A percentile compares a stretch with the other conserved stretches of the same genome.
These are phyloP conservation scores for Taphrina confusa DNA, from an alignment of 1,139 yeast species.

Conservation along the genomic window DNA sequence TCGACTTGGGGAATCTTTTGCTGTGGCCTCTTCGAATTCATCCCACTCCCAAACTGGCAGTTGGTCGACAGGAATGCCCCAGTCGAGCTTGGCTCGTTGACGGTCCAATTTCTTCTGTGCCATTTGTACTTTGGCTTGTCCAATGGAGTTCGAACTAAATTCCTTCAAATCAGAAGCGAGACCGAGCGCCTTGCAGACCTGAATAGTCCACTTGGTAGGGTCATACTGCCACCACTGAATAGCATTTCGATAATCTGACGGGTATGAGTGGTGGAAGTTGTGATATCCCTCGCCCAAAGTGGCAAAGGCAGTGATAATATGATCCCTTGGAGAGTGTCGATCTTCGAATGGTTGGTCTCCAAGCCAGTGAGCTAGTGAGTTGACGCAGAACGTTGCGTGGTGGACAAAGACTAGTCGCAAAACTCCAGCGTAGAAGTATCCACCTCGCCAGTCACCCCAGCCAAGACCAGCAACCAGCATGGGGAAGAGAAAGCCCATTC, in stretches of 20 bases:
- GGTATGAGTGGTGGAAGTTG: constrained; percentile 99
- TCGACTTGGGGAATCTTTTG: constrained; percentile 45
- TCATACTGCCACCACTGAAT: constrained; percentile 98
- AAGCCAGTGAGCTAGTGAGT: constrained; percentile 97
- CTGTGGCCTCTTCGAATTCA: constrained; percentile 71
- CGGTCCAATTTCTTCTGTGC: constrained; percentile 91
- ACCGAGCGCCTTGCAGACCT: constrained; percentile 70
- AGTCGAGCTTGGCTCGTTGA: constrained; percentile 72
- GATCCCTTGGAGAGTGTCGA: constrained; percentile 96
- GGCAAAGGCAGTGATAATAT: constrained; percentile 86
- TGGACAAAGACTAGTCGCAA: constrained; percentile 81
- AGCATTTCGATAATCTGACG: constrained; percentile 97
- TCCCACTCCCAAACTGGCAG: constrained; percentile 91
- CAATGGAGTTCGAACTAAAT: constrained; percentile 92
- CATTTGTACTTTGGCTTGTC: constrained; percentile 94
- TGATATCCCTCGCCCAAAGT: constrained; percentile 99
- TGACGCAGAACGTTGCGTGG: constrained; percentile 98
- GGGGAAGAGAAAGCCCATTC: constrained; percentile 73
- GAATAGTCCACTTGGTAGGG: constrained; percentile 86
- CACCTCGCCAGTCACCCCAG: constrained; percentile 93
- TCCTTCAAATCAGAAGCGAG: constrained; percentile 87
- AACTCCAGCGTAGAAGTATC: constrained; percentile 87
- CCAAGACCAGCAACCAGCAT: constrained; percentile 70
- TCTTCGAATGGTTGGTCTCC: constrained; percentile 96
- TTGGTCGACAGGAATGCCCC: constrained; percentile 86